A percentile compares a stretch with the other conserved stretches of the same genome.
Evolutionary conservation across 2,329 filamentous ascomycete species (phyloP).

Genomic region (Ceratocystis huliohia): DNA sequence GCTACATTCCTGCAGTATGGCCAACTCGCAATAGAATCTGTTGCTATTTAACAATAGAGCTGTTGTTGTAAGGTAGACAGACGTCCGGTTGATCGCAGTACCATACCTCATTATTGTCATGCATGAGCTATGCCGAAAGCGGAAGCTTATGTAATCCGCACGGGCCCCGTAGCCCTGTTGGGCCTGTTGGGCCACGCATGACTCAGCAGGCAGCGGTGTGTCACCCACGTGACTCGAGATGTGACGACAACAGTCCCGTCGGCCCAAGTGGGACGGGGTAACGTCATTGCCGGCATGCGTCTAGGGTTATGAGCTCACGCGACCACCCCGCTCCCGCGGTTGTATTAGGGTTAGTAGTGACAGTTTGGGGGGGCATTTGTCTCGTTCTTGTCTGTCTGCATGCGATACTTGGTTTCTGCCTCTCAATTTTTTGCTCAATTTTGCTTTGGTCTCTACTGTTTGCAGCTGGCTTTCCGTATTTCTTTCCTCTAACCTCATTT

Average conservation of each 20-base stretch:
- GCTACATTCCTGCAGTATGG: too few relatives aligned
- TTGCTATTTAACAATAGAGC: too few relatives aligned
- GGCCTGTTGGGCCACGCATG: too few relatives aligned
- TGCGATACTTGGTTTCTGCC: background rate
- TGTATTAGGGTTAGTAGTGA: background rate
- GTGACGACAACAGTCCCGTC: background rate
- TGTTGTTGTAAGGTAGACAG: too few relatives aligned
- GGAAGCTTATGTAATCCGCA: too few relatives aligned
- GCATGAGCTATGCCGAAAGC: too few relatives aligned
- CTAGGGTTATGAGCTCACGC: background rate
- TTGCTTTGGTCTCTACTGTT: background rate
- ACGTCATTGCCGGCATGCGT: background rate
- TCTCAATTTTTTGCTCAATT: background rate
- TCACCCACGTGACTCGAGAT: background rate
- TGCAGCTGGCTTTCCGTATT: background rate
- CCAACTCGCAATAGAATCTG: too few relatives aligned
- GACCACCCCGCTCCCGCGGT: background rate
- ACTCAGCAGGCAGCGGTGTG: too few relatives aligned
- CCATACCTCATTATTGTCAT: too few relatives aligned
- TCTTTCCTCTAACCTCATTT: background rate
- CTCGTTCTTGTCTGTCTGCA: background rate
- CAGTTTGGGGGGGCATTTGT: background rate
- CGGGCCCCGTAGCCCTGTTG: too few relatives aligned
- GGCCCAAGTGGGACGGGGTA: background rate
- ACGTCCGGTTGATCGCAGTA: too few relatives aligned